Evolutionary conservation across 2,329 filamentous ascomycete genomes (phyloP).

Genomic region (Metarhizium robertsii): DNA sequence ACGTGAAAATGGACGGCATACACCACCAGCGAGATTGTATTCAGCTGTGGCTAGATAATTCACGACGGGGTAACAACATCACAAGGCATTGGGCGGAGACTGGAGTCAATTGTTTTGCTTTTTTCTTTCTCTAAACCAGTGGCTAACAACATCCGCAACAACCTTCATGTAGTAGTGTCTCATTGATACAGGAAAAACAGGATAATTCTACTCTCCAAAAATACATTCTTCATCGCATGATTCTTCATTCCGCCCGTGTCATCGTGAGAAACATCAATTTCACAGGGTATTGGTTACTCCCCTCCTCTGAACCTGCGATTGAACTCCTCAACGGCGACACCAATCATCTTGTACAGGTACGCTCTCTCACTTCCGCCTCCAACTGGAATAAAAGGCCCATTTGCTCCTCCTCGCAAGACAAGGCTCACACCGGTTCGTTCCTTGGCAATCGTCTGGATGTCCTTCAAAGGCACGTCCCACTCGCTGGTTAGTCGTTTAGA

Average conservation of each 20-base stretch:
- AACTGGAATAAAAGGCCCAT: conserved; percentile 90
- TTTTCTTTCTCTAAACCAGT: not conserved
- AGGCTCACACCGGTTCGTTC: conserved; percentile 91
- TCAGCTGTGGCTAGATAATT: not conserved
- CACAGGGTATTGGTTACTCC: conserved; percentile 14
- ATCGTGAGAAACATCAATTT: not conserved
- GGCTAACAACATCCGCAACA: not conserved
- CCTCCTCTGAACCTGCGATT: conserved; percentile 47
- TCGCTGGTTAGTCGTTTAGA: conserved; percentile 78
- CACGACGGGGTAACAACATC: too few species aligned
- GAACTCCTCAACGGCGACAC: conserved; percentile 57
- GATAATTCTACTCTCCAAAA: not conserved
- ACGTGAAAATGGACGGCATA: too few species aligned
- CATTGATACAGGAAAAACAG: not conserved
- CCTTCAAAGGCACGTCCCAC: conserved; percentile 94
- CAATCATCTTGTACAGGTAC: conserved; percentile 57
- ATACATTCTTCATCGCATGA: not conserved
- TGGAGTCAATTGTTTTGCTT: not conserved
- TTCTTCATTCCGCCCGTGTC: not conserved
- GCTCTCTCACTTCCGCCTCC: conserved; percentile 69
- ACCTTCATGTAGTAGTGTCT: not conserved
- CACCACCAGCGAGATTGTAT: not conserved
- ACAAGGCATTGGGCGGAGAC: not conserved
- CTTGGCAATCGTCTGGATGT: conserved; percentile 94
- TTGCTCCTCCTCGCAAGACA: conserved; percentile 77